Conservation (phyloP, 1,284 basidiomycete species). For the Erythrobasidium hasegawianum region DNA sequence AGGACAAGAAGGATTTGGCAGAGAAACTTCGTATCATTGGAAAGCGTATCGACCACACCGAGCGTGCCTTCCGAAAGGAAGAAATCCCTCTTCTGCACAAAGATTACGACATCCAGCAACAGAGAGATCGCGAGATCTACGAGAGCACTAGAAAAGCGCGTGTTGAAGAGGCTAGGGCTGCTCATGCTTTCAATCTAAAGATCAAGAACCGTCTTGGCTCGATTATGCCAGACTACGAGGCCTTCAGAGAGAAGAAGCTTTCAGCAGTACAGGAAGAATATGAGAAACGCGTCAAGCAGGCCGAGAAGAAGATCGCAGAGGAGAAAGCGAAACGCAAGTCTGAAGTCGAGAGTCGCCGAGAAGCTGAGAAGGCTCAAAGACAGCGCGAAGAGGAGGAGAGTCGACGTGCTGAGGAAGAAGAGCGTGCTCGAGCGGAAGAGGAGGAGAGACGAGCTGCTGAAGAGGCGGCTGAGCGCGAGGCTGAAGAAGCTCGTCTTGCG, state of each 20-base stretch:
- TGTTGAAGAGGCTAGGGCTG: conserved; percentile 59
- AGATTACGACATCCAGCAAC: conserved; percentile 86
- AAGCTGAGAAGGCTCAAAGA: conserved; percentile 8
- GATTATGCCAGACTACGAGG: conserved; percentile 70
- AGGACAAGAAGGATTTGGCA: conserved; percentile 86
- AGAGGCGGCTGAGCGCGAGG: conserved; percentile 12
- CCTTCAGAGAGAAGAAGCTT: conserved; percentile 48
- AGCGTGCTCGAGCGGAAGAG: conserved; percentile 18
- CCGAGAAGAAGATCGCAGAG: conserved; percentile 24
- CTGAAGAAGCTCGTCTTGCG: conserved; percentile 24
- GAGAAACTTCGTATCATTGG: conserved; percentile 77
- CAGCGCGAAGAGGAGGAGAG: conserved; percentile 8
- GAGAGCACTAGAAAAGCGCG: conserved; percentile 63
- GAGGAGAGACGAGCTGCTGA: conserved; percentile 17
- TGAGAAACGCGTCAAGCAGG: conserved; percentile 13
- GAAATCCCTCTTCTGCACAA: conserved; percentile 81
- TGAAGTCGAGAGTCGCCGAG: conserved; percentile 14
- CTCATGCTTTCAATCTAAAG: conserved; percentile 67
- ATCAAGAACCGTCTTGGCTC: conserved; percentile 72
- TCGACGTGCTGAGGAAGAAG: conserved; percentile 19
- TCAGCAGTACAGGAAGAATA: conserved; percentile 21
- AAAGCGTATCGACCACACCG: conserved; percentile 91
- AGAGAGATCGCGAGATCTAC: conserved; percentile 67
- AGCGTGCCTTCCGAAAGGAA: conserved; percentile 92
- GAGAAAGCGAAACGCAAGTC: conserved; percentile 31